These are phyloP conservation scores for Aspergillus ibericus DNA, from an alignment of 2,329 filamentous ascomycete species.

Conservation along the genomic window DNA sequence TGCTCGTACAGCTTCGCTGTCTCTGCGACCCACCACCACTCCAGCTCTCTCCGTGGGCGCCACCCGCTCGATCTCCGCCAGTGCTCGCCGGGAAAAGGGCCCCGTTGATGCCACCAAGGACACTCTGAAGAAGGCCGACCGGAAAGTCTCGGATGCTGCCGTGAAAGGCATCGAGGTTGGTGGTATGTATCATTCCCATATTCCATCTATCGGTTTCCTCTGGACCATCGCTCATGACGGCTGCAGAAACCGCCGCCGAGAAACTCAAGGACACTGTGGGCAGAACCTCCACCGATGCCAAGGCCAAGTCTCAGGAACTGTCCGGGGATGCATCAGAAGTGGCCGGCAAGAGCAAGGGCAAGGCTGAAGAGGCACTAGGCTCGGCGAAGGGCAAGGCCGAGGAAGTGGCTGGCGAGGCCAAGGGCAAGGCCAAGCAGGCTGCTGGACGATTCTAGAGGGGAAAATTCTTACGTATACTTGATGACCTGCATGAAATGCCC, in stretches of 20 bases:
- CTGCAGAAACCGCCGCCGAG: conserved; percentile 52
- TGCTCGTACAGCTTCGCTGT: conserved; percentile 23
- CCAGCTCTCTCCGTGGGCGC: conserved; percentile 20
- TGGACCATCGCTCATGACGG: conserved; percentile 2
- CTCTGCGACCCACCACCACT: conserved; percentile 1
- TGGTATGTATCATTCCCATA: conserved; percentile 47
- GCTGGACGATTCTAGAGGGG: conserved; percentile 11
- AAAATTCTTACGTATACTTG: not conserved
- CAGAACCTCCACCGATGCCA: conserved; percentile 46
- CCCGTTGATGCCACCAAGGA: conserved; percentile 59
- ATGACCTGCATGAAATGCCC: not conserved
- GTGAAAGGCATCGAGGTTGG: conserved; percentile 64
- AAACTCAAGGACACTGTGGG: conserved; percentile 46
- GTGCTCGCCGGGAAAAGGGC: conserved; percentile 50
- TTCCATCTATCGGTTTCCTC: not conserved
- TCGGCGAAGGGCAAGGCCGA: conserved; percentile 18
- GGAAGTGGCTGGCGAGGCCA: conserved; percentile 16
- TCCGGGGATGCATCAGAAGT: conserved; percentile 6
- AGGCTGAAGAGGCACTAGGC: conserved; percentile 14
- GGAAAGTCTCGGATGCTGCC: conserved; percentile 54
- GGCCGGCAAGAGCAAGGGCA: conserved; percentile 16
- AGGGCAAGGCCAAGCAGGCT: conserved; percentile 28
- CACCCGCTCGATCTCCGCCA: conserved; percentile 52
- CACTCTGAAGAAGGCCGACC: conserved; percentile 58
- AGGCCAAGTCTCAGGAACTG: conserved; percentile 28